Percentiles rank a stretch among this genome's conserved stretches.
phyloP scores from a whole-genome alignment of 1,284 basidiomycete genomes.

The Cutaneotrichosporon sp. region DNA sequence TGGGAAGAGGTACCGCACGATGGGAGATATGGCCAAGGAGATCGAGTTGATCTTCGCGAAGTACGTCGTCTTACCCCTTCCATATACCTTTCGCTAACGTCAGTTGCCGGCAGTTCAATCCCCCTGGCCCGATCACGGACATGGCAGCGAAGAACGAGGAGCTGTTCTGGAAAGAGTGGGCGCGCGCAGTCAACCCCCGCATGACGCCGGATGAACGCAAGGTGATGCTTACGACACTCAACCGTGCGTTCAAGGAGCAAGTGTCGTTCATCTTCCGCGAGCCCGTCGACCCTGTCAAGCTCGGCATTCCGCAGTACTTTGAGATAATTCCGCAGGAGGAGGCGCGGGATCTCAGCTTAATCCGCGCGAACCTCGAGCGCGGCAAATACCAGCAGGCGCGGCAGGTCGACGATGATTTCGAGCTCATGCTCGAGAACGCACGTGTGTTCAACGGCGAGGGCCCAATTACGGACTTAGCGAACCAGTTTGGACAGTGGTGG shows the following conservation, averaged over 20 bases:
- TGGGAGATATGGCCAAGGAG: conserved; percentile 80
- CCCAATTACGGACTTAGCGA: conserved; percentile 37
- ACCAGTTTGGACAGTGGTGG: conserved; percentile 45
- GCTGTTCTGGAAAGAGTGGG: conserved; percentile 82
- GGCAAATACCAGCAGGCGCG: conserved; percentile 33
- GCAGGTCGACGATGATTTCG: conserved; percentile 49
- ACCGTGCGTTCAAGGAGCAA: conserved; percentile 67
- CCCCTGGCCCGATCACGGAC: conserved; percentile 64
- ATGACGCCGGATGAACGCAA: conserved; percentile 79
- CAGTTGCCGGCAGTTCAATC: conserved; percentile 79
- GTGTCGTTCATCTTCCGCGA: conserved; percentile 77
- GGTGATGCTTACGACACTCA: conserved; percentile 70
- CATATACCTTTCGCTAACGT: conserved; percentile 4
- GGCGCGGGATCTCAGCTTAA: conserved; percentile 80
- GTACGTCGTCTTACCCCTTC: conserved; percentile 43
- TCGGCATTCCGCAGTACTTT: conserved; percentile 48
- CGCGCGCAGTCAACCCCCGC: conserved; percentile 69
- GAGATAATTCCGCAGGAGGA: conserved; percentile 58
- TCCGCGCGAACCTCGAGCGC: conserved; percentile 73
- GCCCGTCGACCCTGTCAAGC: conserved; percentile 56
- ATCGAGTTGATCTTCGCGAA: conserved; percentile 83
- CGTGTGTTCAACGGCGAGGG: conserved; percentile 49
- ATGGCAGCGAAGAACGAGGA: conserved; percentile 71
- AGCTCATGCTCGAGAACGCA: conserved; percentile 51
- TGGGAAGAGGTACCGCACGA: conserved; percentile 63